A percentile compares a stretch with the other conserved stretches of the same genome.
Evolutionary conservation across 176 grass and related monocot genomes (phyloP).

Genomic region (Musa schizocarpa): DNA sequence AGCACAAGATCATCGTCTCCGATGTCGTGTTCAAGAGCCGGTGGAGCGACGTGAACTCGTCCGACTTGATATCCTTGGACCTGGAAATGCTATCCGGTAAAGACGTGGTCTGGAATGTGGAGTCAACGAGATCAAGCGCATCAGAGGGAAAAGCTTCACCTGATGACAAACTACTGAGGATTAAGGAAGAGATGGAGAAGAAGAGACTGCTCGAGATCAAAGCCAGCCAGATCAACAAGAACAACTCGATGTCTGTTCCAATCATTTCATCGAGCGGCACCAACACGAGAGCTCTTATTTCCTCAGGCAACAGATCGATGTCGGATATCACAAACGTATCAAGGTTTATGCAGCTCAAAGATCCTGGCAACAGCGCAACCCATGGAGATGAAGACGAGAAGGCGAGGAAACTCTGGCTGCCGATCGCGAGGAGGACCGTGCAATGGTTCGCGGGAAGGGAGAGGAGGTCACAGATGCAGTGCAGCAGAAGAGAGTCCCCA

Average conservation of each 20-base stretch:
- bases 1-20: slow-evolving; percentile 71
- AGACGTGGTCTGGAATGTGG: slow-evolving; percentile 12
- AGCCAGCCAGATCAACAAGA: slow-evolving; percentile 1
- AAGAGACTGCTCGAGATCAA: slow-evolving; percentile 34
- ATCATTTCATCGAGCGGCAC: not conserved
- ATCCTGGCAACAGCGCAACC: not conserved
- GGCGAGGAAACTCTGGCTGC: slow-evolving; percentile 44
- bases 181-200: slow-evolving; percentile 40
- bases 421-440: slow-evolving; percentile 69
- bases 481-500: slow-evolving; percentile 39
- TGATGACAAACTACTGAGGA: not conserved
- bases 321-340: slow-evolving; percentile 80
- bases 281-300: slow-evolving; percentile 11
- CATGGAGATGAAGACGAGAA: slow-evolving; percentile 28
- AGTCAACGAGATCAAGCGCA: not conserved
- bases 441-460: slow-evolving; percentile 48
- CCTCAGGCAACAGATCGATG: slow-evolving; percentile 54
- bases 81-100: slow-evolving; percentile 48
- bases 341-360: slow-evolving; percentile 26
- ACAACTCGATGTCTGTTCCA: not conserved
- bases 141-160: not conserved
- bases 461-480: not conserved
- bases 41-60: slow-evolving; percentile 93
- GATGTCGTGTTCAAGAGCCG: slow-evolving; percentile 73
- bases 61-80: slow-evolving; percentile 58